Conservation (phyloP, 169 alveolate genomes). For the Haemoproteus tartakovskyi region DNA sequence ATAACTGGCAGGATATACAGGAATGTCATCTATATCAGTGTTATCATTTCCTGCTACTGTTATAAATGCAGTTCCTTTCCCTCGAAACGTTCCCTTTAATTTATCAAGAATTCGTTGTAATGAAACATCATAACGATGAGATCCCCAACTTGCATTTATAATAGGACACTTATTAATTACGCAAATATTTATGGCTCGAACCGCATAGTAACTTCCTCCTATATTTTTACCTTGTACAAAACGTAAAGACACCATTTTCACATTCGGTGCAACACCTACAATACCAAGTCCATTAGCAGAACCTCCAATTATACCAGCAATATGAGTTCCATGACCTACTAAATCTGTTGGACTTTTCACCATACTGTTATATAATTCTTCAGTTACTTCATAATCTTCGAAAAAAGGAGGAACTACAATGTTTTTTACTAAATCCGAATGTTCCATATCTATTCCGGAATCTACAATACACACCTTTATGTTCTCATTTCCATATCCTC, state of each 20-base stretch:
- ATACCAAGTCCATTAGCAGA: constrained; percentile 29
- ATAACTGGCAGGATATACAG: constrained; percentile 37
- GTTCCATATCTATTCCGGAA: constrained; percentile 84
- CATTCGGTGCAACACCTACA: constrained; percentile 63
- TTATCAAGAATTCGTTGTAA: constrained; percentile 22
- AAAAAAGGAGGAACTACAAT: constrained; percentile 72
- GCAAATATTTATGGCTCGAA: constrained; percentile 55
- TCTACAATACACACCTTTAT: constrained; percentile 78
- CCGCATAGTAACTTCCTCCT: constrained; percentile 59
- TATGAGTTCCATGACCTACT: constrained; percentile 85
- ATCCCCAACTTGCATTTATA: constrained; percentile 64
- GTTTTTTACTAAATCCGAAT: constrained; percentile 79
- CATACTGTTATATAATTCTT: constrained; percentile 40
- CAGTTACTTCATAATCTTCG: constrained; percentile 64
- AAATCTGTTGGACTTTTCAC: constrained; percentile 72
- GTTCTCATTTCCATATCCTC: constrained; percentile 60
- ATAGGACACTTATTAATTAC: constrained; percentile 48
- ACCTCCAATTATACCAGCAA: constrained; percentile 77
- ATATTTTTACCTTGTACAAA: constrained; percentile 37
- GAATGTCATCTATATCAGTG: constrained; percentile 19
- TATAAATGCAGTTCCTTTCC: constrained; percentile 38
- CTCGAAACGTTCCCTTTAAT: constrained; percentile 30
- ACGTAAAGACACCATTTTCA: constrained; percentile 37
- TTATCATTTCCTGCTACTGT: constrained; percentile 49
- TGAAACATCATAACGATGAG: constrained; percentile 22